Evolutionary conservation across 768 basidiomycete species (phyloP).

Genomic region (Russula vinacea): DNA sequence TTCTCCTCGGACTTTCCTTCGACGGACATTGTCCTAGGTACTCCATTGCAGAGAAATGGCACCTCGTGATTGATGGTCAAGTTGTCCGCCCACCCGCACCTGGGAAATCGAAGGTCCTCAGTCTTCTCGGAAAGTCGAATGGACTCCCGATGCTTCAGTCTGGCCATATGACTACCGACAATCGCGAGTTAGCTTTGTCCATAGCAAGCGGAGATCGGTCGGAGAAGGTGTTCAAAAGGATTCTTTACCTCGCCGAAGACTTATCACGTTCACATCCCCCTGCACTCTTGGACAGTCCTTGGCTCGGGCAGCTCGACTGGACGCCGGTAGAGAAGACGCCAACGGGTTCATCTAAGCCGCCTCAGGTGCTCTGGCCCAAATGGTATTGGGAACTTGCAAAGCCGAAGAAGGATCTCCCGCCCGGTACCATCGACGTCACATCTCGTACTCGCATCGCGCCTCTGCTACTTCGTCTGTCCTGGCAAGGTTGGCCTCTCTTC

Average conservation of each 20-base stretch:
- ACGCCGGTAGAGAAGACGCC: slow-evolving; percentile 33
- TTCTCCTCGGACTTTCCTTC: slow-evolving; percentile 61
- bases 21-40: slow-evolving; percentile 60
- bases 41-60: slow-evolving; percentile 61
- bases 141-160: slow-evolving; percentile 45
- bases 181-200: slow-evolving; percentile 45
- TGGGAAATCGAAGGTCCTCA: slow-evolving; percentile 43
- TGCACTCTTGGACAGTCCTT: slow-evolving; percentile 44
- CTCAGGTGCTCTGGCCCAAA: slow-evolving; percentile 77
- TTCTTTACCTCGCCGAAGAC: slow-evolving; percentile 45
- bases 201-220: slow-evolving; percentile 47
- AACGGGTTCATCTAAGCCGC: slow-evolving; percentile 32
- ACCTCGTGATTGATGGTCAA: slow-evolving; percentile 44
- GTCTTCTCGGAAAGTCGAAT: slow-evolving; percentile 48
- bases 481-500: slow-evolving; percentile 83
- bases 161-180: slow-evolving; percentile 43
- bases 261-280: slow-evolving; percentile 31
- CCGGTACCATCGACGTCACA: slow-evolving; percentile 80
- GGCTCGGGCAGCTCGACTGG: slow-evolving; percentile 72
- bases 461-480: slow-evolving; percentile 79
- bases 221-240: slow-evolving; percentile 35
- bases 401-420: slow-evolving; percentile 62
- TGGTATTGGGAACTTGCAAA: slow-evolving; percentile 93
- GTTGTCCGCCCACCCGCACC: slow-evolving; percentile 45
- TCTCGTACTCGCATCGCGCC: slow-evolving; percentile 80